phyloP scores from a whole-genome alignment of 306 rosid species.

The Prunus mume region DNA sequence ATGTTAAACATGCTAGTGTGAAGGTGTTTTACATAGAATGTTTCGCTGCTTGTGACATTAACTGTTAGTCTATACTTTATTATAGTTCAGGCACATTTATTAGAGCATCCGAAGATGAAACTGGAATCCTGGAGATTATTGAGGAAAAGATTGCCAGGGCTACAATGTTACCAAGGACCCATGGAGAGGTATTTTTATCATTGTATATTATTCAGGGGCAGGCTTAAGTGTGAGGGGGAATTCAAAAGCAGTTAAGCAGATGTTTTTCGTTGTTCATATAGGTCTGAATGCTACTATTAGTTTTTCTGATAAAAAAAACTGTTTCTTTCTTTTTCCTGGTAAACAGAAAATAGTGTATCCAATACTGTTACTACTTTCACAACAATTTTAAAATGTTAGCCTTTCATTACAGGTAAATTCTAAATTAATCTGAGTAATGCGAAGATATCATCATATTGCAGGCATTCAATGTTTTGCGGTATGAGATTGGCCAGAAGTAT shows the following conservation, averaged over 20 bases:
- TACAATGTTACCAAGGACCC: constrained; percentile 49
- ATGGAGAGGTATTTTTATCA: constrained; percentile 47
- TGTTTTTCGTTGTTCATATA: neutral
- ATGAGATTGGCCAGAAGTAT: constrained; percentile 61
- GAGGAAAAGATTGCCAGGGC: constrained; percentile 60
- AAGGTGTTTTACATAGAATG: neutral
- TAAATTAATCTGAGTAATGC: constrained; percentile 24
- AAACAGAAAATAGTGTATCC: neutral
- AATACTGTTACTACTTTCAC: neutral
- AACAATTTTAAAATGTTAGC: constrained; percentile 9
- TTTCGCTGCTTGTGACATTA: neutral
- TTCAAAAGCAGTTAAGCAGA: neutral
- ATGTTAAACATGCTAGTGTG: neutral
- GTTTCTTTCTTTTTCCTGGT: neutral
- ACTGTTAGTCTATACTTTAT: constrained; percentile 2
- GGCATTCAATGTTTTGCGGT: constrained; percentile 61
- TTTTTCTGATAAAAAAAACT: neutral
- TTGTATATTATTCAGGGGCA: neutral
- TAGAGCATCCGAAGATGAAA: constrained; percentile 50
- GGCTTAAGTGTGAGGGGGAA: constrained; percentile 7
- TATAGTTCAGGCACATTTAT: constrained; percentile 60
- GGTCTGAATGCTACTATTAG: neutral
- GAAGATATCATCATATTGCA: constrained; percentile 29
- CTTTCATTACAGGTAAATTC: constrained; percentile 23
- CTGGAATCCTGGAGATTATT: constrained; percentile 41